Evolutionary conservation across 805 yeast genomes (phyloP).

Genomic region (Pichia pseudocactophila): DNA sequence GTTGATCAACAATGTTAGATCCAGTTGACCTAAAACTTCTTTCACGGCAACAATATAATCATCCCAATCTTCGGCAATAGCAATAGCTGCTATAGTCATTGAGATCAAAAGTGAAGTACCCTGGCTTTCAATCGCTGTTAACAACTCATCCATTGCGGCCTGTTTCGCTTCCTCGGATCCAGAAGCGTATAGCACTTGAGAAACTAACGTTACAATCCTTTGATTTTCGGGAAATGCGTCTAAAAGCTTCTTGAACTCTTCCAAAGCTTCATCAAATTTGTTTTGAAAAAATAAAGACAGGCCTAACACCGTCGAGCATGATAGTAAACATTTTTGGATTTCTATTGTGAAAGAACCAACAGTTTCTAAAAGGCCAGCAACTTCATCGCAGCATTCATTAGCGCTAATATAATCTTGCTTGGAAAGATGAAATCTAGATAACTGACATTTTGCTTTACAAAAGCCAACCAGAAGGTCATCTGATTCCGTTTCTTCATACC

Average conservation of each 20-base stretch:
- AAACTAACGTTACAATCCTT: constrained; percentile 60
- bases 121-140: constrained; percentile 48
- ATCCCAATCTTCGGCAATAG: constrained; percentile 51
- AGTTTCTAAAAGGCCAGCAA: constrained; percentile 40
- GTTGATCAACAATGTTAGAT: constrained; percentile 33
- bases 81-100: constrained; percentile 70
- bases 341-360: constrained; percentile 28
- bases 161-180: constrained; percentile 70
- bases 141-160: constrained; percentile 79
- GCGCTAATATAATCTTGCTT: constrained; percentile 46
- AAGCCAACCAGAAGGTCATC: constrained; percentile 35
- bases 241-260: constrained; percentile 58
- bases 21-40: constrained; percentile 51
- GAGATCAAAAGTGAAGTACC: constrained; percentile 65
- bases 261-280: constrained; percentile 57
- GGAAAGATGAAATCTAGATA: constrained; percentile 67
- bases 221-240: constrained; percentile 47
- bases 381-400: constrained; percentile 48
- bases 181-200: constrained; percentile 72
- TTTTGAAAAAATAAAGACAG: constrained; percentile 55
- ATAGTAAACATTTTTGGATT: constrained; percentile 32
- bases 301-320: constrained; percentile 66
- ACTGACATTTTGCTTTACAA: constrained; percentile 55
- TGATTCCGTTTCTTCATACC: constrained; percentile 11
- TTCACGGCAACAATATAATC: constrained; percentile 53